Conservation (phyloP, 2,329 filamentous ascomycete genomes). For the Chrysoporthe cubensis region DNA sequence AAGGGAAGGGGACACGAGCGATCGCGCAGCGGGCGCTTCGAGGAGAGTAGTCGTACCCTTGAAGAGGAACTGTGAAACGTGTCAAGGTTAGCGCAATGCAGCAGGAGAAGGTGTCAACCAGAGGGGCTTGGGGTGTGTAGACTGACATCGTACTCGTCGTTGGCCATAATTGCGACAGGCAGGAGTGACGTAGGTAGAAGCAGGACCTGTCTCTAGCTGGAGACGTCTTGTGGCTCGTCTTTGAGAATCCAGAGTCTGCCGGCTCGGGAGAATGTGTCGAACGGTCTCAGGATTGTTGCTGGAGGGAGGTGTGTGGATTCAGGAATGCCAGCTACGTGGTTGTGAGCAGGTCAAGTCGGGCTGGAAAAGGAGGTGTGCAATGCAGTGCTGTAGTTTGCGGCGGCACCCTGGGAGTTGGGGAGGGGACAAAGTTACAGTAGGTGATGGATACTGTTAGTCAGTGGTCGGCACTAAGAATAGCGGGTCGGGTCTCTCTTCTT, state of each 20-base stretch:
- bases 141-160: conserved; percentile 99
- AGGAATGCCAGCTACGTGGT: conserved; percentile 26
- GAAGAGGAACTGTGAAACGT: conserved; percentile 83
- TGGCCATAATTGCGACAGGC: conserved; percentile 75
- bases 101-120: conserved; percentile 32
- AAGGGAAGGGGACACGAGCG: conserved; percentile 35
- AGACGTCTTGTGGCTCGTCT: conserved; percentile 31
- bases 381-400: conserved; percentile 24
- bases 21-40: conserved; percentile 25
- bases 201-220: conserved; percentile 28
- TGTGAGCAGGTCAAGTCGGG: conserved; percentile 13
- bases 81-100: conserved; percentile 38
- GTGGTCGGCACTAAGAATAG: conserved; percentile 26
- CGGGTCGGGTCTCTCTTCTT: conserved; percentile 1
- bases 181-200: conserved; percentile 32
- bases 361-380: conserved; percentile 30
- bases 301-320: conserved; percentile 21
- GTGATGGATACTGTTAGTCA: conserved; percentile 24
- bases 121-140: conserved; percentile 33
- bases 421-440: conserved; percentile 23
- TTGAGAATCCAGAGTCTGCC: conserved; percentile 31
- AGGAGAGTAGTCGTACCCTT: conserved; percentile 69
- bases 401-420: conserved; percentile 10
- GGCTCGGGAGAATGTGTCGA: conserved; percentile 11
- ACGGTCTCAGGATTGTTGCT: conserved; percentile 3